Conservation (phyloP, 2,329 filamentous ascomycete genomes). For the Aspergillus sp. region DNA sequence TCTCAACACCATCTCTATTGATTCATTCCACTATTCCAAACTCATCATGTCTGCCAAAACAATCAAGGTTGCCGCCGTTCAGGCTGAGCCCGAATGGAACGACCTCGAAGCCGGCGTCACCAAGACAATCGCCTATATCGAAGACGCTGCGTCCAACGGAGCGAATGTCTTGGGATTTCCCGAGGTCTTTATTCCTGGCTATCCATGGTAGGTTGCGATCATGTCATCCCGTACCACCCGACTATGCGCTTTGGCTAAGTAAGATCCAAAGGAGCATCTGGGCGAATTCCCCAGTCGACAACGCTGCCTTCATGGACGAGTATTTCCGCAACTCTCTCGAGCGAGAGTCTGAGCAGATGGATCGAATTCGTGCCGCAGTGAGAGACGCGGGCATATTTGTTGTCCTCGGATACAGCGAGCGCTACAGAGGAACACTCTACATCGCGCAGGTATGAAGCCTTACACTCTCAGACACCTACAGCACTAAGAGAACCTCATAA, state of each 20-base stretch:
- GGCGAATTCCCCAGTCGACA: constrained; percentile 13
- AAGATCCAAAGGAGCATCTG: no score
- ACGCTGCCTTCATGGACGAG: constrained; percentile 1
- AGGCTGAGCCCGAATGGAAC: constrained; percentile 56
- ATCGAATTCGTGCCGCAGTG: constrained; percentile 32
- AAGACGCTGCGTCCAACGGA: constrained; percentile 51
- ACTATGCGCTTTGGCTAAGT: no score
- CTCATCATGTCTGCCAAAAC: not conserved
- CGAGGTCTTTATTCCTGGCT: constrained; percentile 45
- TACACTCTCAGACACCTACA: no score
- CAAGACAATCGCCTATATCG: constrained; percentile 57
- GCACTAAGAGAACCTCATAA: no score
- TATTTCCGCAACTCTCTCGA: constrained; percentile 4
- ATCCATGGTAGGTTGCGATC: constrained; percentile 13
- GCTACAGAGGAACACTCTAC: constrained; percentile 39
- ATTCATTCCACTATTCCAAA: no score
- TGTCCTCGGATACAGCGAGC: constrained; percentile 45
- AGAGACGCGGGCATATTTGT: constrained; percentile 38
- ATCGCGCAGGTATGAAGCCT: constrained; percentile 35
- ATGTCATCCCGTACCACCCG: no score
- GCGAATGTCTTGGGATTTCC: constrained; percentile 55
- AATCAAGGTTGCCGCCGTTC: constrained; percentile 21
- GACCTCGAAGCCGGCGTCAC: constrained; percentile 34
- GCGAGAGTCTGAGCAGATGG: constrained; percentile 32
- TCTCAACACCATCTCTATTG: no score